Base-by-base conservation (phyloP, 805 yeast species). In the Saccharomycodes ludwigii region DNA sequence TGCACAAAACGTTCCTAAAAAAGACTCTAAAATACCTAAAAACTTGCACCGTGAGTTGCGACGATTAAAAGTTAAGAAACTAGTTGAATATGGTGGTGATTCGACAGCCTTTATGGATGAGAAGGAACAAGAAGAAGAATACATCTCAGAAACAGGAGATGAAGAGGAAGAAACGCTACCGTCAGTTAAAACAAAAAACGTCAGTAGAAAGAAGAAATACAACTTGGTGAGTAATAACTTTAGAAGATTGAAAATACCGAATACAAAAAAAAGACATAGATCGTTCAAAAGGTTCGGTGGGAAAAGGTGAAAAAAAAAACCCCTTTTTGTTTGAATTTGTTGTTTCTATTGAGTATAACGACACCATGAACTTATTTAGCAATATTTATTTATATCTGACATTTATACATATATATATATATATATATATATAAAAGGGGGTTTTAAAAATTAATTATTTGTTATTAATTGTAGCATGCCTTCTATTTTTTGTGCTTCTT, bases 401-500 rank as follows among this genome's bases (percentile, higher is more conserved):
- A n/a, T n/a, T n/a, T n/a, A n/a, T n/a, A n/a, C n/a, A n/a, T n/a
- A n/a, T n/a, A n/a, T n/a, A 6, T 20, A 7, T 8, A 15, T 33
- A 33, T 20, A 20, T 20, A 20, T 20, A 20, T 20, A 20, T 20
- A 23, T 27, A 22, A 18, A 11, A n/a, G n/a, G n/a, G n/a, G 21
- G 14, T 6, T 13, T 27, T 16, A 29, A 44, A 37, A 42, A 16
- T 26, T 32, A 19, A 27, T 33, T 42, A 32, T 58, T 68, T 38
- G 85, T 76, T 46, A 88, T 64, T 43, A 91, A 57, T 56, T 84
- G 93, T 45, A 91, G 62, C 96, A 91, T 91, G 33, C 98, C 98
- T 46, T 80, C 84, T 27, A 91, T 73, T 51, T 74, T 77, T 52
- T 78, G 80, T 5, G 96, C 94, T 50, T 86, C 95, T 50, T 73